Percentiles rank a stretch among this genome's conserved stretches.
Conservation (phyloP, 139 green algal genomes). For the Coccomyxa sp. region DNA sequence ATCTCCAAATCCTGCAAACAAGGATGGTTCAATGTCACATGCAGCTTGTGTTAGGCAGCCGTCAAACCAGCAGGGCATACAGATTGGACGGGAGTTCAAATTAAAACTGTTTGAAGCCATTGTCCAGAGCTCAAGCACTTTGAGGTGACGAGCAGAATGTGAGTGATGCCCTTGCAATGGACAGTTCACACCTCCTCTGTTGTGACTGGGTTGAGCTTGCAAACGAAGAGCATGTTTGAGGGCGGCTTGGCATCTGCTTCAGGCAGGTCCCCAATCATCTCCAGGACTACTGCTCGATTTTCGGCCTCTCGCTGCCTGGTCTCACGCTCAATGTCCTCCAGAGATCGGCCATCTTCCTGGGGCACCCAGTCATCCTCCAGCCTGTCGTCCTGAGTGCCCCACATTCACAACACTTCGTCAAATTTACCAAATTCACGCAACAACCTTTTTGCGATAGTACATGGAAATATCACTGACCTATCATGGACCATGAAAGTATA, state of each 20-base stretch:
- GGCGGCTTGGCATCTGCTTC: constrained; percentile 90
- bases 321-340: constrained; percentile 80
- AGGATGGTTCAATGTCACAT: background rate
- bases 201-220: constrained; percentile 95
- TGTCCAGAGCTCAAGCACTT: too few relatives aligned
- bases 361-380: constrained; percentile 97
- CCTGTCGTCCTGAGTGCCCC: constrained; percentile 57
- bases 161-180: too few relatives aligned
- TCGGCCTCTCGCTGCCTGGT: constrained; percentile 73
- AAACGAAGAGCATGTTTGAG: constrained; percentile 96
- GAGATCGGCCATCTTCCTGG: constrained; percentile 55
- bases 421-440: background rate
- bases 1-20: constrained; percentile 91
- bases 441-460: background rate
- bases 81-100: too few relatives aligned
- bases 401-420: background rate
- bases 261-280: constrained; percentile 96
- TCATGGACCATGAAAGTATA: too few relatives aligned
- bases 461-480: background rate
- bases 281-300: constrained; percentile 88
- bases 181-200: constrained; percentile 46
- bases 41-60: background rate
- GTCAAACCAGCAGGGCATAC: too few relatives aligned
- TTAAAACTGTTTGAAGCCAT: too few relatives aligned
- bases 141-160: too few relatives aligned